Base-by-base conservation (phyloP, 2,329 filamentous ascomycete species). In the Neonectria faginata region DNA sequence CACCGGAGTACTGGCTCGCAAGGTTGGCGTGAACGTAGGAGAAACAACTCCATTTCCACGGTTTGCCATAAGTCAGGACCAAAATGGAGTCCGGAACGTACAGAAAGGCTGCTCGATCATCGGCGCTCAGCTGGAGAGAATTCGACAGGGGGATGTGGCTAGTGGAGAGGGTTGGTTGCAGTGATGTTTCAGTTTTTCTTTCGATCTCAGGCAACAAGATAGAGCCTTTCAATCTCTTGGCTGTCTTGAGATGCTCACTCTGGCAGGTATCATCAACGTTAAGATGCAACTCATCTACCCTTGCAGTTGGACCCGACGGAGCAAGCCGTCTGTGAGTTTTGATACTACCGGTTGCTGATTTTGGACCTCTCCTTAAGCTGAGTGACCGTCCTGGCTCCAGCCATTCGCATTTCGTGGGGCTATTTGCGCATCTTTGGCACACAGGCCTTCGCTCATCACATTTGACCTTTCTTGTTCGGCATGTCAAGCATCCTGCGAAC, bases 401-500 rank as follows among this genome's bases (percentile, higher is more conserved):
- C 70, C 70, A 72, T 41, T 72, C 70, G 16, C 70, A 72, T 31
- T 68, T 66, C 2, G 66, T 57, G 0, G 70, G 64, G 11, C 68
- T 58, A 16, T 64, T 68, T 25, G 66, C 58, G 10, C 70, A 72
- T 58, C 68, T 48, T 20, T 65, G 51, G 45, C 70, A 72, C 14
- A 69, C 47, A 0, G 70, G 70, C 3, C 70, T 55, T 27, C 27
- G 56, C 41, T 72, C 70, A 3, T 72, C 70, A 29, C 70, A 72
- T 27, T 72, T 72, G 29, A 72, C 70, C 31, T 72, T 72, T 7
- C 70, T 68, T 8, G 72, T 69, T 6, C 70, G 70, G 27, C 70
- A 72, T 1, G 70, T 72, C 29, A 72, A 29, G 52, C 70, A 72
- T 0, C 70, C 70, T 60, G 29, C 3, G 2, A 12, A 9, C 7